A percentile compares a stretch with the other conserved stretches of the same genome.
Conservation (phyloP, 768 basidiomycete species). For the Paxillus involutus region DNA sequence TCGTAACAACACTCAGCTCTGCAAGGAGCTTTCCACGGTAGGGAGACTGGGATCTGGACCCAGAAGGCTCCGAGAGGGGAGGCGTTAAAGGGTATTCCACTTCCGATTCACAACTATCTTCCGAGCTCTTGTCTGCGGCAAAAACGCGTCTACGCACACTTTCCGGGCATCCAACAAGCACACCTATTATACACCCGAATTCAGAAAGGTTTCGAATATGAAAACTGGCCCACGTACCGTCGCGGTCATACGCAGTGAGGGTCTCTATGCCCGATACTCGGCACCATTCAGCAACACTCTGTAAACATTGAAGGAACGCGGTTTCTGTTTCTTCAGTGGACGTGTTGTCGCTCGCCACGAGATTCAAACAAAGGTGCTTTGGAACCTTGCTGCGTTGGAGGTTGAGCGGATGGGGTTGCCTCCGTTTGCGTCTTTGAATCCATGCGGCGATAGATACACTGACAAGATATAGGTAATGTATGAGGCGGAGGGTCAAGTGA, state of each 20-base stretch:
- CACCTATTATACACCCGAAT: conserved; percentile 31
- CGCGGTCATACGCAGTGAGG: conserved; percentile 71
- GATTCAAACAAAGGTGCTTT: conserved; percentile 63
- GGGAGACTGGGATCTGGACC: conserved; percentile 63
- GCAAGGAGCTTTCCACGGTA: conserved; percentile 18
- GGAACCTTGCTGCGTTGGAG: conserved; percentile 60
- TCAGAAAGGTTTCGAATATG: conserved; percentile 1
- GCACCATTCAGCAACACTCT: conserved; percentile 61
- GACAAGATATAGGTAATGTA: conserved; percentile 60
- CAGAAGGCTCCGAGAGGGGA: conserved; percentile 72
- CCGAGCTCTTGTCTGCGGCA: conserved; percentile 17
- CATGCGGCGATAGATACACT: conserved; percentile 40
- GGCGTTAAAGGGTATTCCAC: conserved; percentile 73
- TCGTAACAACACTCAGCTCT: conserved; percentile 19
- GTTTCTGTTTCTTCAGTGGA: conserved; percentile 36
- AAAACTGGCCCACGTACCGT: conserved; percentile 46
- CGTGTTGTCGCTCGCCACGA: conserved; percentile 47
- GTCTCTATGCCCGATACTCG: conserved; percentile 56
- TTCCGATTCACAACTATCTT: conserved; percentile 50
- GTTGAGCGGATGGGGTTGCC: conserved; percentile 46
- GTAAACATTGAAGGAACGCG: conserved; percentile 52
- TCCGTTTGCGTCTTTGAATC: conserved; percentile 36
- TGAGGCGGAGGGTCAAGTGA: conserved; percentile 45
- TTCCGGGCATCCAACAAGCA: conserved; percentile 40
- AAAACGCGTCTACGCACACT: conserved; percentile 41